phyloP scores from a whole-genome alignment of 192 early-diverging fungal genomes.

The Coemansia sp. region DNA sequence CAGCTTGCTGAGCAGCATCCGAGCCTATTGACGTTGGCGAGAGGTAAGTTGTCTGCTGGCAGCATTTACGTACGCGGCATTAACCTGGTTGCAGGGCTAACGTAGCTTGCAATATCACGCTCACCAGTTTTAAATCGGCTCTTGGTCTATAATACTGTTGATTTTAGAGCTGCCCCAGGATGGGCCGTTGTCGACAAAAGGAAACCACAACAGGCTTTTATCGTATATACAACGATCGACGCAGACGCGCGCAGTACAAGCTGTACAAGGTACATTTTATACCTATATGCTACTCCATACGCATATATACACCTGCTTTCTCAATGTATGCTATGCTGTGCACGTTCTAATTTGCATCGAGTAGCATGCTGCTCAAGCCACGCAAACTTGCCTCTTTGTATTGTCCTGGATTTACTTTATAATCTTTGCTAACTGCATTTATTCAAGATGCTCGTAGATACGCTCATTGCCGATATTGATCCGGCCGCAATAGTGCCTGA shows the following conservation, averaged over 20 bases:
- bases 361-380: neutral
- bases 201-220: slow-evolving; percentile 21
- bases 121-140: neutral
- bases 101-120: neutral
- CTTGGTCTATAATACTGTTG: neutral
- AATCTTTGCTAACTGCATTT: neutral
- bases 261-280: neutral
- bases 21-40: neutral
- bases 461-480: neutral
- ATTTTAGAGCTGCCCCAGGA: neutral
- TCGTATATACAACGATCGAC: slow-evolving; percentile 33
- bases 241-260: neutral
- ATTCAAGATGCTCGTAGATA: neutral
- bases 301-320: neutral
- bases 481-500: neutral
- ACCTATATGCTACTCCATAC: neutral
- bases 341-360: neutral
- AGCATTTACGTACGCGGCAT: neutral
- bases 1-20: slow-evolving; percentile 27
- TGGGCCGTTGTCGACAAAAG: slow-evolving; percentile 3
- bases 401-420: neutral
- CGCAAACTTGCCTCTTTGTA: neutral
- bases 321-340: neutral
- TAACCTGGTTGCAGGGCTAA: neutral
- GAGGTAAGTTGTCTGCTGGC: slow-evolving; percentile 8